A percentile compares a stretch with the other conserved stretches of the same genome.
Evolutionary conservation across 768 basidiomycete species (phyloP).

Genomic region (Wakefieldia striispora): DNA sequence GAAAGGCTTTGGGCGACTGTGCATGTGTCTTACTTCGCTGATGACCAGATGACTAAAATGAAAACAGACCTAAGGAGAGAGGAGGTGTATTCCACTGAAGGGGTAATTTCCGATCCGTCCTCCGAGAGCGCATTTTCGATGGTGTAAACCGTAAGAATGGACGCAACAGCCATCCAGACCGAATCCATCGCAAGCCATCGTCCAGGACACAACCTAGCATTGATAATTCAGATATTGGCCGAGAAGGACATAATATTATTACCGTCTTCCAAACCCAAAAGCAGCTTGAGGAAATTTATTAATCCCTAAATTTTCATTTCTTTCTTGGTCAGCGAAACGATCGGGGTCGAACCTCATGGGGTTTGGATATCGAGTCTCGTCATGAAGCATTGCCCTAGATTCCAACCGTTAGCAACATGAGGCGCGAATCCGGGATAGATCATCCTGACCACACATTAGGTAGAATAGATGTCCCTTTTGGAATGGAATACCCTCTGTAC

Average conservation of each 20-base stretch:
- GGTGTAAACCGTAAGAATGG: slow-evolving; percentile 38
- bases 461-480: slow-evolving; percentile 43
- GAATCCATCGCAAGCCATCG: slow-evolving; percentile 42
- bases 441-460: slow-evolving; percentile 44
- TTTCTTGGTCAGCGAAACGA: slow-evolving; percentile 31
- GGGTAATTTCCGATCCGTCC: slow-evolving; percentile 34
- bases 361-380: slow-evolving; percentile 37
- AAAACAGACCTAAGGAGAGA: slow-evolving; percentile 34
- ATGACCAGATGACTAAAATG: not conserved
- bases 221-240: not conserved
- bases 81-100: slow-evolving; percentile 35
- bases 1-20: slow-evolving; percentile 44
- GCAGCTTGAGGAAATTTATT: slow-evolving; percentile 37
- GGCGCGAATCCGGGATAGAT: slow-evolving; percentile 7
- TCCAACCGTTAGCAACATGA: slow-evolving; percentile 10
- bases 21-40: not conserved
- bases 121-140: slow-evolving; percentile 36
- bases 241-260: slow-evolving; percentile 2
- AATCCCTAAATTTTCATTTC: slow-evolving; percentile 28
- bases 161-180: slow-evolving; percentile 43
- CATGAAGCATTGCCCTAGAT: slow-evolving; percentile 43
- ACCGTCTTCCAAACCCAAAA: slow-evolving; percentile 44
- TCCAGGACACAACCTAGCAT: slow-evolving; percentile 43
- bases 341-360: slow-evolving; percentile 40
- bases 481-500: slow-evolving; percentile 44